Conservation (phyloP, 1,284 basidiomycete species). For the Melampsora americana region DNA sequence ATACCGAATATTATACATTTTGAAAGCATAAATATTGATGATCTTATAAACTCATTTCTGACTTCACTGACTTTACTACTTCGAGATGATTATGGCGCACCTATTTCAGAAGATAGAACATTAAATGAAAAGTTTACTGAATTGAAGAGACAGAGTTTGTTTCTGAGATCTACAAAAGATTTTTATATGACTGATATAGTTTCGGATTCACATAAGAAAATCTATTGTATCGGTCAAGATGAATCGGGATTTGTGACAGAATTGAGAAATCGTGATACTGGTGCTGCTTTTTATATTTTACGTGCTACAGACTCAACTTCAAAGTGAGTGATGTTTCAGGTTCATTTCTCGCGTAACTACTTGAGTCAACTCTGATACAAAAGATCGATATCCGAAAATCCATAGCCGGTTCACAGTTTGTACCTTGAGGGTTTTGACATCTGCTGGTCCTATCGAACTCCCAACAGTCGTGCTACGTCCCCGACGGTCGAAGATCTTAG, state of each 20-base stretch:
- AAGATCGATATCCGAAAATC: constrained; percentile 47
- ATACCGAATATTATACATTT: constrained; percentile 53
- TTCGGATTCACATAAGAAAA: constrained; percentile 51
- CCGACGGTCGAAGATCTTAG: constrained; percentile 67
- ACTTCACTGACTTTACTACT: constrained; percentile 47
- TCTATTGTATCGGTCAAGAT: constrained; percentile 52
- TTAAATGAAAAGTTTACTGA: constrained; percentile 68
- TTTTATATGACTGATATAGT: constrained; percentile 74
- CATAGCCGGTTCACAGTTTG: constrained; percentile 56
- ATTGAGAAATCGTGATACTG: constrained; percentile 66
- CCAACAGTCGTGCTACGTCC: constrained; percentile 66
- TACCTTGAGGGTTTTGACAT: constrained; percentile 61
- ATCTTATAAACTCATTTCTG: constrained; percentile 52
- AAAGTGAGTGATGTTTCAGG: constrained; percentile 59
- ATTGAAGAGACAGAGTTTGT: constrained; percentile 69
- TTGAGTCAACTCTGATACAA: constrained; percentile 49
- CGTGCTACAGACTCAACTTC: constrained; percentile 59
- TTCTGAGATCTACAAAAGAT: constrained; percentile 68
- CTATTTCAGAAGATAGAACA: constrained; percentile 67
- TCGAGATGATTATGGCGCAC: constrained; percentile 57
- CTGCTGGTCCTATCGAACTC: constrained; percentile 60
- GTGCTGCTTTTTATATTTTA: constrained; percentile 66
- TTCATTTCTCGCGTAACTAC: constrained; percentile 58
- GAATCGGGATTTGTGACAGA: constrained; percentile 64
- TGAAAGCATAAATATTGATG: constrained; percentile 56